Percentiles rank a stretch among this genome's conserved stretches.
phyloP scores from a whole-genome alignment of 768 basidiomycete genomes.

The Daedaleopsis nitida region DNA sequence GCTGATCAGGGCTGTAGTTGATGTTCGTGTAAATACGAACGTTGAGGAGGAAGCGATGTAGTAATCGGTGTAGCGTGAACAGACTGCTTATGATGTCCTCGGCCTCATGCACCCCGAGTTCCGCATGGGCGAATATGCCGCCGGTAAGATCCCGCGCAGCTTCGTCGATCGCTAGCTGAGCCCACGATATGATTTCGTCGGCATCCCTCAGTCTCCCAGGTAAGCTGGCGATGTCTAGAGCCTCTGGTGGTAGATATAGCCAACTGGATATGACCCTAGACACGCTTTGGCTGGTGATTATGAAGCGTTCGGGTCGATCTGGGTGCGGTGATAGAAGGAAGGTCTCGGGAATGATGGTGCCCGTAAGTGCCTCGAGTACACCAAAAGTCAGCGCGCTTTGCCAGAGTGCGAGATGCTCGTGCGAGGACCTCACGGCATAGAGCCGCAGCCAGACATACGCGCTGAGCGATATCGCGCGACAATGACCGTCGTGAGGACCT shows the following conservation, averaged over 20 bases:
- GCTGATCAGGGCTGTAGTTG: not conserved
- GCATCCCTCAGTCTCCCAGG: not conserved
- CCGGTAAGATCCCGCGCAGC: not conserved
- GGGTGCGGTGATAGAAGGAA: not conserved
- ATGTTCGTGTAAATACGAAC: not conserved
- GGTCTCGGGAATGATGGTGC: slow-evolving; percentile 1
- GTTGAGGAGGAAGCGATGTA: not conserved
- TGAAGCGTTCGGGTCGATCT: not conserved
- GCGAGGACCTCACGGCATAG: not conserved
- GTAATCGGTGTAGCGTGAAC: not conserved
- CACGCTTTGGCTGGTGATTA: not conserved
- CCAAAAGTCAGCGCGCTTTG: slow-evolving; percentile 9
- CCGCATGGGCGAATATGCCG: not conserved
- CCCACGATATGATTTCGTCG: not conserved
- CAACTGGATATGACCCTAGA: not conserved
- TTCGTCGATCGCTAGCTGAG: not conserved
- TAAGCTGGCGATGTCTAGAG: not conserved
- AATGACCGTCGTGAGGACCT: not conserved
- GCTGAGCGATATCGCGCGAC: not conserved
- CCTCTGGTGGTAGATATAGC: not conserved
- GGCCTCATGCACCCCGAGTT: not conserved
- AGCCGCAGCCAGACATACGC: not conserved
- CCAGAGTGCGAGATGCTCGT: slow-evolving; percentile 7
- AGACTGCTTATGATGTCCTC: not conserved
- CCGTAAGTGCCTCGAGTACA: slow-evolving; percentile 2